Percentiles rank a stretch among this genome's conserved stretches.
Conservation (phyloP, 2,329 filamentous ascomycete species). For the Monilinia aucupariae region DNA sequence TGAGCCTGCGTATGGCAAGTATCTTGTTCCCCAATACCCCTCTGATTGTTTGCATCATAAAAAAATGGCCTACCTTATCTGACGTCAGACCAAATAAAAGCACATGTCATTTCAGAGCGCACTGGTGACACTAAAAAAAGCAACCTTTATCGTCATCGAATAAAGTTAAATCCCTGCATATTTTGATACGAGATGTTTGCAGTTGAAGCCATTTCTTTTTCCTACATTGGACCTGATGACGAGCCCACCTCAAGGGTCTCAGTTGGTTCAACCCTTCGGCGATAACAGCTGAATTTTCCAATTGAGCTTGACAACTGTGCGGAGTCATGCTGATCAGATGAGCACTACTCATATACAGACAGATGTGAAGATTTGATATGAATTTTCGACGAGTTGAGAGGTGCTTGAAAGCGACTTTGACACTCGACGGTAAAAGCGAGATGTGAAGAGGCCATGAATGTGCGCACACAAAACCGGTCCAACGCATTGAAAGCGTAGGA, state of each 20-base stretch:
- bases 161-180: not conserved
- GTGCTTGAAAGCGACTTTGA: not conserved
- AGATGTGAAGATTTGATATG: not conserved
- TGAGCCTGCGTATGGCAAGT: slow-evolving; percentile 15
- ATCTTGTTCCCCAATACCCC: not conserved
- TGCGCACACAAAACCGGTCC: slow-evolving; percentile 14
- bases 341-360: not conserved
- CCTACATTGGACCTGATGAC: not conserved
- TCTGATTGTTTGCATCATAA: not conserved
- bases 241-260: not conserved
- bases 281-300: not conserved
- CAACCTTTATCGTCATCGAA: not conserved
- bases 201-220: not conserved
- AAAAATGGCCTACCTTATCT: not conserved
- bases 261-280: not conserved
- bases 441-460: not conserved
- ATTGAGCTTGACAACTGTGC: not conserved
- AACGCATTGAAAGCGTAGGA: slow-evolving; percentile 22
- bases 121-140: too few relatives aligned
- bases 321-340: not conserved
- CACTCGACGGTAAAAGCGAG: not conserved
- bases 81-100: not conserved
- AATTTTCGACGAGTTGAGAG: not conserved
- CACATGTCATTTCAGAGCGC: too few relatives aligned
- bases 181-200: not conserved